Conservation (phyloP, 345 rosid species). For the Raphanus raphanistrum region DNA sequence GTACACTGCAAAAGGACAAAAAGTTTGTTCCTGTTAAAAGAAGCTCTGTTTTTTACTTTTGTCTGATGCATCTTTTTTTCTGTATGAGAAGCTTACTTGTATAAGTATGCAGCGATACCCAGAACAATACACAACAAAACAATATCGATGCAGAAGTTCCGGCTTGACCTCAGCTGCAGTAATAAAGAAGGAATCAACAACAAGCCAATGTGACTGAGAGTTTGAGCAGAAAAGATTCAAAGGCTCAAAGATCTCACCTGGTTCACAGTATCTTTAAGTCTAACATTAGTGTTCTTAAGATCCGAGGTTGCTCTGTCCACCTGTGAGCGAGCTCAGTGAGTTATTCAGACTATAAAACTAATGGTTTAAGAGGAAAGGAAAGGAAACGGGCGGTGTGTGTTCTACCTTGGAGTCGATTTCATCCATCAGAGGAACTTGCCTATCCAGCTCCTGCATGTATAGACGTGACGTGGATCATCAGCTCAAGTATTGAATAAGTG, state of each 20-base stretch:
- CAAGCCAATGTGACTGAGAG: not conserved
- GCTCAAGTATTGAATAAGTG: conserved; percentile 12
- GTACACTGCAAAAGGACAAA: conserved; percentile 51
- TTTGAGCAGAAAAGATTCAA: conserved; percentile 13
- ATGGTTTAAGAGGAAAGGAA: conserved; percentile 7
- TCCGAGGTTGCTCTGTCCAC: conserved; percentile 94
- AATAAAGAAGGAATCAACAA: conserved; percentile 22
- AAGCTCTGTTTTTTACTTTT: conserved; percentile 11
- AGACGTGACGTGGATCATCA: conserved; percentile 21
- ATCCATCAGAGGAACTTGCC: conserved; percentile 96
- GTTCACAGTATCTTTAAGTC: conserved; percentile 89
- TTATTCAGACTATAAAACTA: conserved; percentile 8
- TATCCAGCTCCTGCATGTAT: conserved; percentile 73
- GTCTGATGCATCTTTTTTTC: not conserved
- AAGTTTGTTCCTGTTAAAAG: conserved; percentile 1
- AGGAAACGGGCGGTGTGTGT: not conserved
- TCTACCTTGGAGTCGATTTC: conserved; percentile 90
- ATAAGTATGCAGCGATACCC: conserved; percentile 96
- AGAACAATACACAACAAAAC: conserved; percentile 77
- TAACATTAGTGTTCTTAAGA: conserved; percentile 89
- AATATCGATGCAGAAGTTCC: conserved; percentile 97
- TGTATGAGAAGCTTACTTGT: conserved; percentile 71
- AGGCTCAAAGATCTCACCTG: conserved; percentile 54
- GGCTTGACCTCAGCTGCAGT: conserved; percentile 91
- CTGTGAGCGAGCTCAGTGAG: conserved; percentile 39